These are phyloP conservation scores for Orychophragmus violaceus DNA, from an alignment of 345 rosid species.

Conservation along the genomic window DNA sequence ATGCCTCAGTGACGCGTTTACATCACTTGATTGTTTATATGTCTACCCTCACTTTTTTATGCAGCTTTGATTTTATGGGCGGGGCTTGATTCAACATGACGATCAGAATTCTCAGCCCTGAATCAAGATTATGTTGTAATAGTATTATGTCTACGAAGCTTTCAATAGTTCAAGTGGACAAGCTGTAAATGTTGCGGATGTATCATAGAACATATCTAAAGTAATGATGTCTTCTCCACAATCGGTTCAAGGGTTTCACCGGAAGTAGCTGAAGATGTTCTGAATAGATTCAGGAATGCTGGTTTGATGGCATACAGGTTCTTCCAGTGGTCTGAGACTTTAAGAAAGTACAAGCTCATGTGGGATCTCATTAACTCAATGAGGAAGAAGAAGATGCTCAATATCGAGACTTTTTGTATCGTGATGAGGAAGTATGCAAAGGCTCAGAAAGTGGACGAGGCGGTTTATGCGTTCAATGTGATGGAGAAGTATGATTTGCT, in stretches of 20 bases:
- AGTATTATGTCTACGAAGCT: slow-evolving; percentile 28
- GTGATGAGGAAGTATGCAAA: slow-evolving; percentile 84
- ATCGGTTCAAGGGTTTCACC: slow-evolving; percentile 48
- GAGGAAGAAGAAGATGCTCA: slow-evolving; percentile 60
- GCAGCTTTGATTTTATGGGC: slow-evolving; percentile 9
- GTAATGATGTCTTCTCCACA: slow-evolving; percentile 63
- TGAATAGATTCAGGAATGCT: slow-evolving; percentile 67
- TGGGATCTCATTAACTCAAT: slow-evolving; percentile 79
- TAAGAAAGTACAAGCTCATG: slow-evolving; percentile 77
- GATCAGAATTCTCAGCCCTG: slow-evolving; percentile 16
- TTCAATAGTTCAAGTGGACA: slow-evolving; percentile 36
- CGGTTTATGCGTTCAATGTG: slow-evolving; percentile 72
- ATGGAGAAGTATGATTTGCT: slow-evolving; percentile 72
- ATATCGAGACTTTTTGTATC: slow-evolving; percentile 80
- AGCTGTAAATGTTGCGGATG: slow-evolving; percentile 34
- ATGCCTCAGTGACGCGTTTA: slow-evolving; percentile 15
- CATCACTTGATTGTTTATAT: too few species aligned
- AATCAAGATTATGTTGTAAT: slow-evolving; percentile 6
- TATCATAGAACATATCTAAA: slow-evolving; percentile 42
- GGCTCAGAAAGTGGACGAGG: slow-evolving; percentile 73
- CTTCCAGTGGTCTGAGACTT: slow-evolving; percentile 91
- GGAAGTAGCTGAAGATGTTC: slow-evolving; percentile 60
- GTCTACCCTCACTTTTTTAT: too few species aligned
- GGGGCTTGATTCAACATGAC: not conserved
- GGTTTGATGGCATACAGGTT: slow-evolving; percentile 77